Conservation (phyloP, 768 basidiomycete genomes). For the Tephrocybe sp. region DNA sequence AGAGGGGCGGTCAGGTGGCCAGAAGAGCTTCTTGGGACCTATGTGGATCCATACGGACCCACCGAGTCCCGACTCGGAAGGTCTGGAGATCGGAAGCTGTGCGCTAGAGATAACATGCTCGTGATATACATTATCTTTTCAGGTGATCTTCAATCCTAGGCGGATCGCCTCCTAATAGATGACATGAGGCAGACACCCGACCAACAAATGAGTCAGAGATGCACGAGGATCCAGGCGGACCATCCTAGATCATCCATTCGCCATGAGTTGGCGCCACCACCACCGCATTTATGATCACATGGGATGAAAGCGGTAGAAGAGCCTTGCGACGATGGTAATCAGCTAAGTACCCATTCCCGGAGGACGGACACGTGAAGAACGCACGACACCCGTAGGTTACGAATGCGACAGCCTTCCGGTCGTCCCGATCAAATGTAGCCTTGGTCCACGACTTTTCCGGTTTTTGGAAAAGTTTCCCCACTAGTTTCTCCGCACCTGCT, state of each 20-base stretch:
- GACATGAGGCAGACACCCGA: background rate
- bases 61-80: background rate
- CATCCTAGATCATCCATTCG: background rate
- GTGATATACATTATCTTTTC: background rate
- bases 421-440: too few relatives aligned
- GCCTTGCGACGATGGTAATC: too few relatives aligned
- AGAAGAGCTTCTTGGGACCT: background rate
- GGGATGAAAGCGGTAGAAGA: background rate
- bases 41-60: background rate
- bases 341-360: too few relatives aligned
- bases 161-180: background rate
- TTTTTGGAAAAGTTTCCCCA: too few relatives aligned
- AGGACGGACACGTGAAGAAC: too few relatives aligned
- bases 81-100: background rate
- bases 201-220: background rate
- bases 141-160: background rate
- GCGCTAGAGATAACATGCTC: background rate
- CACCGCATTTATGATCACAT: constrained; percentile 2
- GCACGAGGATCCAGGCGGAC: constrained; percentile 8
- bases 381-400: too few relatives aligned
- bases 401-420: too few relatives aligned
- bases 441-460: too few relatives aligned
- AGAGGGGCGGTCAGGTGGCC: background rate
- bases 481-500: too few relatives aligned
- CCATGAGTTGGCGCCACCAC: background rate